phyloP scores from a whole-genome alignment of 257 asterid genomes.

The Nicotiana tomentosiformis region DNA sequence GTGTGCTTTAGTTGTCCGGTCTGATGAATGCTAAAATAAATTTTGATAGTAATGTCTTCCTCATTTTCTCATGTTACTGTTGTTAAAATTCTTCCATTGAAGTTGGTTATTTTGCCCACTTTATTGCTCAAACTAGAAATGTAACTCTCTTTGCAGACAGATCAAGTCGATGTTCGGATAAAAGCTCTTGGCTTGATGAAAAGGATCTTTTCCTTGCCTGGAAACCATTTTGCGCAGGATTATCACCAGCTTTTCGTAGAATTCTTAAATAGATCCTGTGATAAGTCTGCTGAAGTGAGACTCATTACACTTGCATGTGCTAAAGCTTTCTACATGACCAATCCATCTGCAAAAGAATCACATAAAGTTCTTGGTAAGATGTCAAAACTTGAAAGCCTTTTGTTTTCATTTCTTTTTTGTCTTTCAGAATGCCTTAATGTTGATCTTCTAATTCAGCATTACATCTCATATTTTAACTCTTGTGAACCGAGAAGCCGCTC shows the following conservation, averaged over 20 bases:
- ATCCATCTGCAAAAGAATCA: conserved; percentile 51
- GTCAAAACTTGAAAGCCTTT: conserved; percentile 8
- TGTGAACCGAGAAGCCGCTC: conserved; percentile 51
- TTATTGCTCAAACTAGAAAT: conserved; percentile 16
- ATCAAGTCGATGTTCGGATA: conserved; percentile 89
- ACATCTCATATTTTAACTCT: conserved; percentile 9
- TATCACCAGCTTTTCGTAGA: conserved; percentile 54
- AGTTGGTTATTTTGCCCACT: conserved; percentile 17
- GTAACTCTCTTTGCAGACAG: conserved; percentile 56
- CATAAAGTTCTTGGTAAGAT: conserved; percentile 64
- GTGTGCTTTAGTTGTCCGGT: background rate
- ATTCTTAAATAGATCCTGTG: conserved; percentile 71
- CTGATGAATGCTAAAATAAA: conserved; percentile 2
- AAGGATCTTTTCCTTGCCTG: conserved; percentile 56
- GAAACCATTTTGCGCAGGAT: conserved; percentile 47
- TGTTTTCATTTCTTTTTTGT: background rate
- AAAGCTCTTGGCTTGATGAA: conserved; percentile 65
- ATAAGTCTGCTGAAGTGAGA: conserved; percentile 83
- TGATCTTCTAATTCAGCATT: conserved; percentile 1
- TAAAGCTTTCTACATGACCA: conserved; percentile 46
- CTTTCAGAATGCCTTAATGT: background rate
- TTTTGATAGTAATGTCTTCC: conserved; percentile 9
- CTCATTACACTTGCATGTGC: conserved; percentile 71
- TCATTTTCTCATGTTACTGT: background rate
- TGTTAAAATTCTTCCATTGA: conserved; percentile 8